These are phyloP conservation scores for Penicillium longicatenatum DNA, from an alignment of 495 filamentous ascomycete species.

Conservation along the genomic window DNA sequence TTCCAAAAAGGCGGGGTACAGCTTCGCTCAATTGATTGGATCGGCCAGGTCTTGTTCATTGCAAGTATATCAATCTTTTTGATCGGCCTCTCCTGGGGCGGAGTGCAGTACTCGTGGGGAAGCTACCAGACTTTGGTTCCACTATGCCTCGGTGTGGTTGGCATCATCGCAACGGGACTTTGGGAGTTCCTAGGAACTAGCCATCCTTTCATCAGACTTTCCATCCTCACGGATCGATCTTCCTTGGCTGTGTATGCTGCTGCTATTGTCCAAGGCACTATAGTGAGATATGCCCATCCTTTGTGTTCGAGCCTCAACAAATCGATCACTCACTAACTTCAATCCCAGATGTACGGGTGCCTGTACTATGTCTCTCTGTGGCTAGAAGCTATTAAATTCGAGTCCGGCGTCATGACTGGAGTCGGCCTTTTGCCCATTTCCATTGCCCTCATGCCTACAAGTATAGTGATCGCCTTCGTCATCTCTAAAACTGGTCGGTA, in stretches of 20 bases:
- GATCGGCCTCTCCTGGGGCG: slow-evolving; percentile 59
- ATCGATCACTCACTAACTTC: background rate
- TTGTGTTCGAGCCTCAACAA: background rate
- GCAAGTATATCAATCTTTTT: slow-evolving; percentile 37
- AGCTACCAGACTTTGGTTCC: slow-evolving; percentile 49
- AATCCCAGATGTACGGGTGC: background rate
- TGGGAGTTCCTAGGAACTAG: slow-evolving; percentile 49
- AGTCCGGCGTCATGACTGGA: background rate
- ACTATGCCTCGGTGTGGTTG: slow-evolving; percentile 41
- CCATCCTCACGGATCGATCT: background rate
- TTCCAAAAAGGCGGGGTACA: slow-evolving; percentile 13
- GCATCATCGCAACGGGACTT: slow-evolving; percentile 28
- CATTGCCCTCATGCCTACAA: background rate
- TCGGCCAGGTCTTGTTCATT: slow-evolving; percentile 50
- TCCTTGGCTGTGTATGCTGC: background rate
- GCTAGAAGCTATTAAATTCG: background rate
- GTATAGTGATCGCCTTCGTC: slow-evolving; percentile 38
- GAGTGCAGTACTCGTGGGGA: slow-evolving; percentile 53
- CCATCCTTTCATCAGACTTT: slow-evolving; percentile 22
- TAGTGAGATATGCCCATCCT: background rate
- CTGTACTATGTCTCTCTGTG: slow-evolving; percentile 4
- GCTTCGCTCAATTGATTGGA: slow-evolving; percentile 35
- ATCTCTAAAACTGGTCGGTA: slow-evolving; percentile 51
- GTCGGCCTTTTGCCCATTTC: slow-evolving; percentile 27
- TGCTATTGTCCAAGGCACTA: slow-evolving; percentile 1